Evolutionary conservation across 441 rosid genomes (phyloP), one percentile per base, ranked within the genome.

Genomic region (Breynia disticha): DNA sequence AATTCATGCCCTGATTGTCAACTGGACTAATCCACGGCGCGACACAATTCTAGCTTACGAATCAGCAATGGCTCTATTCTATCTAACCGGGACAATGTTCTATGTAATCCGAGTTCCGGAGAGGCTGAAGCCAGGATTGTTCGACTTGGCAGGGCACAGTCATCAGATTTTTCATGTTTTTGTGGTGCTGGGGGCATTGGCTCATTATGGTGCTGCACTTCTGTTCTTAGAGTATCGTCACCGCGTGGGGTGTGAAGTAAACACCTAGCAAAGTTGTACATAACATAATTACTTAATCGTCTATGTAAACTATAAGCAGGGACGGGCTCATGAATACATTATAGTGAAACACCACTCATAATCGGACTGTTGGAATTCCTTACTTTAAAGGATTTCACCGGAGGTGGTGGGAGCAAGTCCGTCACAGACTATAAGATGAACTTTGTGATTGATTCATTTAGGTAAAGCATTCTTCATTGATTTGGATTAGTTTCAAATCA

Each of bases 161-260:
- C 98, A 91, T 64, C 94, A 84, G 76, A 84, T 91, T 39, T 90
- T 88, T 67, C 95, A 91, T 45, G 83, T 88, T 52, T 79, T 87
- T 69, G 96, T 87, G 16, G 91, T 88, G 35, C 67, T 79, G 0
- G 98, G 81, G 11, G 90, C 98, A 3, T 73, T 88, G 56, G 71
- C 93, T 58, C 98, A 91, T 66, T 90, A 86, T 54, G 85, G 83
- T 22, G 86, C 95, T 38, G 72, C 94, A 11, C 79, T 80, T 48
- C 48, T 82, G 51, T 78, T 90, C 65, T 62, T 90, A 71, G 89
- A 78, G 55, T 86, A 90, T 82, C 83, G 82, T 48, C 81, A 81
- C 45, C 76, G 24, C 20, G 65, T 74, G 37, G 76, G 83, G 37
- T 86, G 94, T 60, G 53, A 46, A 38, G 16, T 51, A 16, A 17